Evolutionary conservation across 148 eudicot species (phyloP), one percentile per base, ranked within the genome.

Genomic region (Rhododendron mucronatum): DNA sequence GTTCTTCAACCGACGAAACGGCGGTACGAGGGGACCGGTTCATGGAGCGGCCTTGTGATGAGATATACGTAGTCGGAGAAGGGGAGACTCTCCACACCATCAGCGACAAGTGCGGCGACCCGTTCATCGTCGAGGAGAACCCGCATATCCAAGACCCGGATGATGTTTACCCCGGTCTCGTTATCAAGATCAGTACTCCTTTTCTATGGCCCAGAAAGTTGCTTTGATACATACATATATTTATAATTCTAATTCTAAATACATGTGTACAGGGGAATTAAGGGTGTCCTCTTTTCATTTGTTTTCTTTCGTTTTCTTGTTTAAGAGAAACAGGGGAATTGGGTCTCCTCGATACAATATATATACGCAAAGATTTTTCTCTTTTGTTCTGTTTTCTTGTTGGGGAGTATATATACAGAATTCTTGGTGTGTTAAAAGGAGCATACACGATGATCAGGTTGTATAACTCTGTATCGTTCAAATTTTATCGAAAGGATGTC

Each of bases 11-110:
- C 9, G 61, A 28, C 12, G 48, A n/a, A 12, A 13, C 39, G 20
- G 9, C 39, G 18, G 63, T 75, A 0, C 21, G 79, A 39, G 48
- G 86, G 10, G 37, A 30, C 86, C 86, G 39, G 13, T 7, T 84
- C 67, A 26, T 74, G 81, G 63, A 81, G 69, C 81, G 82, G 33
- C 90, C 87, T 16, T 92, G 94, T 76, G 94, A 92, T 1, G 93
- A 92, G 76, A 92, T 91, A 26, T 92, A 92, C 84, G 92, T 92
- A 0, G 94, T 92, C 6, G 87, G 92, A 30, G 94, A 89, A 89
- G 94, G 94, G 1, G 94, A 92, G 67, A 92, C 93, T 21, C 92
- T 92, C 47, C 85, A 92, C 80, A 92, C 92, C 7, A 92, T 92
- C 15, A 88, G 94, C 86, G 94, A 90, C 7, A 92, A 92, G 91